Percentiles rank a stretch among this genome's conserved stretches.
Conservation (phyloP, 257 asterid species). For the Solanum rostratum region DNA sequence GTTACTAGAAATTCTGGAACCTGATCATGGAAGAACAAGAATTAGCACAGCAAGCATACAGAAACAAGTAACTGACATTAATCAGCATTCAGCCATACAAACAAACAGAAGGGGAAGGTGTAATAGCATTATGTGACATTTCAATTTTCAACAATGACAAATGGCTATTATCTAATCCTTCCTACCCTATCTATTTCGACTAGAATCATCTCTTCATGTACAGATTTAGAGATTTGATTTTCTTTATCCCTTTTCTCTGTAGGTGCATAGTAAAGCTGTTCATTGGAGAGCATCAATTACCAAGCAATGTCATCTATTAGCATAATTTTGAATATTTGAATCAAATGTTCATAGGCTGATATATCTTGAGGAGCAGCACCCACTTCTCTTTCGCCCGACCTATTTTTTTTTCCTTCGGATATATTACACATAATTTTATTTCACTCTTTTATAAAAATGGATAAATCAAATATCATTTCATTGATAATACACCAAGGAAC, state of each 20-base stretch:
- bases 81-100: not conserved
- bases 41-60: not conserved
- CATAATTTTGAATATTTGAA: not conserved
- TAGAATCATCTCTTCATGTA: not conserved
- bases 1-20: constrained; percentile 30
- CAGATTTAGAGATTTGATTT: not conserved
- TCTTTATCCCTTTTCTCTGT: not conserved
- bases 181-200: not conserved
- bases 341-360: not conserved
- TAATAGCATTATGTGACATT: not conserved
- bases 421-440: not conserved
- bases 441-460: not conserved
- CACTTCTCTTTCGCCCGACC: not conserved
- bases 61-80: not conserved
- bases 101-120: not conserved
- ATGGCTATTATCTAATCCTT: not conserved
- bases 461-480: not conserved
- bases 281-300: not conserved
- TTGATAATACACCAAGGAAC: not conserved
- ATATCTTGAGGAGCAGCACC: not conserved
- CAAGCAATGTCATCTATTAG: not conserved
- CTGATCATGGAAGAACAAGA: constrained; percentile 29
- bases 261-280: not conserved
- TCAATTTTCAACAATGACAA: not conserved
- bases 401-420: not conserved